These are phyloP conservation scores for Arthrobotrys megalospora DNA, from an alignment of 2,329 filamentous ascomycete genomes.

Conservation along the genomic window DNA sequence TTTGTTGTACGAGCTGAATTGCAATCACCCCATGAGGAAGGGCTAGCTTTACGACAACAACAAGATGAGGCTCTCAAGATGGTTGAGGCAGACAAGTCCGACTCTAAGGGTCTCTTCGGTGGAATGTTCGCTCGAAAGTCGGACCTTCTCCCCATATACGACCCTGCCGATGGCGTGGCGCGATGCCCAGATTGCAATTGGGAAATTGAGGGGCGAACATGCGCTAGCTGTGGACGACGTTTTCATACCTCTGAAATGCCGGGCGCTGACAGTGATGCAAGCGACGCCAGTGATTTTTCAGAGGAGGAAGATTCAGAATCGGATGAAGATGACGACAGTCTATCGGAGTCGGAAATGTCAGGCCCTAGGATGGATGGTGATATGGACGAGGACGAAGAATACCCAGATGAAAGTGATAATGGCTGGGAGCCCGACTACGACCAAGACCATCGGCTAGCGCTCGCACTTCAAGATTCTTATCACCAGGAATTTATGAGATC, in stretches of 20 bases:
- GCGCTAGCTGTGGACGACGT: constrained; percentile 58
- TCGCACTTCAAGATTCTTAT: constrained; percentile 60
- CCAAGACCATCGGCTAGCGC: constrained; percentile 42
- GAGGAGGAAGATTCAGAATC: constrained; percentile 40
- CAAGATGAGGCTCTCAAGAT: constrained; percentile 62
- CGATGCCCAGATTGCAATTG: constrained; percentile 64
- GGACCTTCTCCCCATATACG: constrained; percentile 52
- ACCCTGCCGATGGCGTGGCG: constrained; percentile 62
- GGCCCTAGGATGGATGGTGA: constrained; percentile 36
- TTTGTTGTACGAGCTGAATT: constrained; percentile 63
- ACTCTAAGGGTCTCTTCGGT: constrained; percentile 61
- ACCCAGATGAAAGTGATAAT: constrained; percentile 37
- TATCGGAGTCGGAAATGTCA: constrained; percentile 34
- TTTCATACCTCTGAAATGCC: constrained; percentile 58
- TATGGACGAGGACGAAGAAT: constrained; percentile 61
- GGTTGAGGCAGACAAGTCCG: constrained; percentile 62
- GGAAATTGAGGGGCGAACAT: constrained; percentile 63
- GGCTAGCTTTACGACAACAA: constrained; percentile 62
- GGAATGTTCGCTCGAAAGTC: constrained; percentile 62
- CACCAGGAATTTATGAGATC: constrained; percentile 59
- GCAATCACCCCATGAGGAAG: constrained; percentile 62
- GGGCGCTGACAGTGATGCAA: constrained; percentile 50
- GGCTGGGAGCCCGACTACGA: constrained; percentile 58
- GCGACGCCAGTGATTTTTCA: constrained; percentile 52
- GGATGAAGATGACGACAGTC: constrained; percentile 49